phyloP scores from a whole-genome alignment of 2,329 filamentous ascomycete species.

The Microsporum audouinii region DNA sequence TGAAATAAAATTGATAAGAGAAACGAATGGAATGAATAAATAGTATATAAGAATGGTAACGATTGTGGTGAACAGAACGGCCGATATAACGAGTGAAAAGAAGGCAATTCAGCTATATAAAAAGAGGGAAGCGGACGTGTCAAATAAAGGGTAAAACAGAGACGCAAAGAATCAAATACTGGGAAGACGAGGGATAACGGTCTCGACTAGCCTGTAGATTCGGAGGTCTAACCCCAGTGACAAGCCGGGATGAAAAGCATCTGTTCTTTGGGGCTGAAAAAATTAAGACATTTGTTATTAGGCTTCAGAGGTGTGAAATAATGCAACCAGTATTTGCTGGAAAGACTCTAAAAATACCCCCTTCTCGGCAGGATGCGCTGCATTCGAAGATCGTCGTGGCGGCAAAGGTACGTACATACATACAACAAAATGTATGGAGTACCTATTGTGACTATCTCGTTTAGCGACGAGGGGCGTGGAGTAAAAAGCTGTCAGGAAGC shows the following conservation, averaged over 20 bases:
- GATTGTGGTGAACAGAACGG: not conserved
- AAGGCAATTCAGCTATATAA: not conserved
- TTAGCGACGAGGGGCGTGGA: not conserved
- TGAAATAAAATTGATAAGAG: not conserved
- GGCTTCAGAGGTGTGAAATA: not conserved
- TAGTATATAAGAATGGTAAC: not conserved
- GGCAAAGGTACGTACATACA: not conserved
- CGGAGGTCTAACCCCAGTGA: not conserved
- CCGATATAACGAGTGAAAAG: not conserved
- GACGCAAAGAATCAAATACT: not conserved
- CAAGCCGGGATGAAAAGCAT: not conserved
- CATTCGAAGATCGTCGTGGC: slow-evolving; percentile 1
- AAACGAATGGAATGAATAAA: not conserved
- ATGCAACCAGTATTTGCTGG: not conserved
- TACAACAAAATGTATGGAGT: not conserved
- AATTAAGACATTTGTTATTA: not conserved
- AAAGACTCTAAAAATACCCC: slow-evolving; percentile 1
- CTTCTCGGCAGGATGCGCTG: not conserved
- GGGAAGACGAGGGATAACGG: not conserved
- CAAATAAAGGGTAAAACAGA: not conserved
- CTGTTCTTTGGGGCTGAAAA: not conserved
- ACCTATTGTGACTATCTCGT: not conserved
- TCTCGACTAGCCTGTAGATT: not conserved
- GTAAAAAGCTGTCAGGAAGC: not conserved
- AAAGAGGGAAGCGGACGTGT: not conserved